These are phyloP conservation scores for Linum lewisii DNA, from an alignment of 345 rosid genomes.

Conservation along the genomic window DNA sequence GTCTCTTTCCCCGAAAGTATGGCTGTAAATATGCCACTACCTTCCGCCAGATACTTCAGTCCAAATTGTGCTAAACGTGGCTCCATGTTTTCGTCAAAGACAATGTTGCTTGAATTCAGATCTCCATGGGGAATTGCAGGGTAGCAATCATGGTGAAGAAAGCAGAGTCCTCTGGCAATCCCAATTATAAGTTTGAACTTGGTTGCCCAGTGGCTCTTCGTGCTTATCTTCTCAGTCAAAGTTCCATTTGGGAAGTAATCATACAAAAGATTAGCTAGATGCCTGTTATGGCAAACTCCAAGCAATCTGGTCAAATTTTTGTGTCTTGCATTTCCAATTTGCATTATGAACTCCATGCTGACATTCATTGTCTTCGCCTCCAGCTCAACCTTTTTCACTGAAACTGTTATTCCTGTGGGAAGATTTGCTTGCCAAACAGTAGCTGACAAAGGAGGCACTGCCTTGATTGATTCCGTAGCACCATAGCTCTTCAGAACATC, in stretches of 20 bases:
- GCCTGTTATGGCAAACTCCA: conserved; percentile 76
- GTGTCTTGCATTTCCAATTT: conserved; percentile 72
- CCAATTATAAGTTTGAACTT: conserved; percentile 58
- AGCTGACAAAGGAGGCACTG: conserved; percentile 25
- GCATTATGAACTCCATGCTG: conserved; percentile 33
- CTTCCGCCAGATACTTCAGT: conserved; percentile 35
- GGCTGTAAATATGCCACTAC: conserved; percentile 29
- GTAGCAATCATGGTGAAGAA: conserved; percentile 83
- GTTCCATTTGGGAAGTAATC: conserved; percentile 77
- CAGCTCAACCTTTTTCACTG: conserved; percentile 53
- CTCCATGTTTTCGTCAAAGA: conserved; percentile 66
- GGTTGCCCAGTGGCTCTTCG: conserved; percentile 51
- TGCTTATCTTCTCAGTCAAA: conserved; percentile 46
- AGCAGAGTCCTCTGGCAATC: conserved; percentile 69
- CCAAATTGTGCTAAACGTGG: conserved; percentile 69
- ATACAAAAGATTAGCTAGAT: conserved; percentile 50
- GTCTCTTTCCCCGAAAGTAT: conserved; percentile 21
- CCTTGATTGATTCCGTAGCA: conserved; percentile 35
- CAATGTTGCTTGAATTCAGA: conserved; percentile 49
- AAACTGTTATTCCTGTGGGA: conserved; percentile 85
- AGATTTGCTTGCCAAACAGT: conserved; percentile 56
- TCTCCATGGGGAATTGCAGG: conserved; percentile 91
- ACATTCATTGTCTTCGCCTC: conserved; percentile 33
- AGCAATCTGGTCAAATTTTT: conserved; percentile 66
- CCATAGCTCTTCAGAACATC: conserved; percentile 64